Evolutionary conservation across 2,329 filamentous ascomycete genomes (phyloP).

Genomic region (Gnomoniopsis sp.): DNA sequence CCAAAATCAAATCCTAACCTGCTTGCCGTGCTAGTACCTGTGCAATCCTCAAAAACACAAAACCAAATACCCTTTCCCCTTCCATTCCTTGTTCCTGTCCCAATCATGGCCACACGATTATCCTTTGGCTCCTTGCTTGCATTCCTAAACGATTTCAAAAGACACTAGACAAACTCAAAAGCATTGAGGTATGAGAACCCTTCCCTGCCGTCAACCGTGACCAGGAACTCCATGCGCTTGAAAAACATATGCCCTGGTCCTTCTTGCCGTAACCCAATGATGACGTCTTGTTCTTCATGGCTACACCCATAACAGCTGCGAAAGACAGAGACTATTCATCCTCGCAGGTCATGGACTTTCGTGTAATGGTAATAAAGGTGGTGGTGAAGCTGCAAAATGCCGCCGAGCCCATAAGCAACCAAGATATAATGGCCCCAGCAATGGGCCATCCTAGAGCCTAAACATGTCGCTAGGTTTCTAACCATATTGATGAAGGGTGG

Average conservation of each 20-base stretch:
- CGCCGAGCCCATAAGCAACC: neutral
- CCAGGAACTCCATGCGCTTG: conserved; percentile 13
- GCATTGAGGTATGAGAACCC: neutral
- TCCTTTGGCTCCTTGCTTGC: conserved; percentile 10
- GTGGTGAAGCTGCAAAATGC: neutral
- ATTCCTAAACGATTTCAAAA: conserved; percentile 4
- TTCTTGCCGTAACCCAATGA: neutral
- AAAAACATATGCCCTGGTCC: conserved; percentile 3
- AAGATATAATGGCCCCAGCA: neutral
- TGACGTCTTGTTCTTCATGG: neutral
- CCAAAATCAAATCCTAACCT: neutral
- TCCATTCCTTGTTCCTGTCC: conserved; percentile 7
- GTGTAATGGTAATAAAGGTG: conserved; percentile 1
- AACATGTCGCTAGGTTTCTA: conserved; percentile 7
- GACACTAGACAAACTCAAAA: conserved; percentile 3
- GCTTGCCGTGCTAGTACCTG: neutral
- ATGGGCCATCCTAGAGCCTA: neutral
- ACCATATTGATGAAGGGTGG: conserved; percentile 16
- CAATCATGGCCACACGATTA: conserved; percentile 13
- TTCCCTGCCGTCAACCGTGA: neutral
- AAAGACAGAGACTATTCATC: neutral
- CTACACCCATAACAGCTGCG: neutral
- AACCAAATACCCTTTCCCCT: conserved; percentile 1
- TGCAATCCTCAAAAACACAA: neutral
- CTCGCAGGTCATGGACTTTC: neutral